These are phyloP conservation scores for Eucalyptus curtisii DNA, from an alignment of 345 rosid species.

Conservation along the genomic window DNA sequence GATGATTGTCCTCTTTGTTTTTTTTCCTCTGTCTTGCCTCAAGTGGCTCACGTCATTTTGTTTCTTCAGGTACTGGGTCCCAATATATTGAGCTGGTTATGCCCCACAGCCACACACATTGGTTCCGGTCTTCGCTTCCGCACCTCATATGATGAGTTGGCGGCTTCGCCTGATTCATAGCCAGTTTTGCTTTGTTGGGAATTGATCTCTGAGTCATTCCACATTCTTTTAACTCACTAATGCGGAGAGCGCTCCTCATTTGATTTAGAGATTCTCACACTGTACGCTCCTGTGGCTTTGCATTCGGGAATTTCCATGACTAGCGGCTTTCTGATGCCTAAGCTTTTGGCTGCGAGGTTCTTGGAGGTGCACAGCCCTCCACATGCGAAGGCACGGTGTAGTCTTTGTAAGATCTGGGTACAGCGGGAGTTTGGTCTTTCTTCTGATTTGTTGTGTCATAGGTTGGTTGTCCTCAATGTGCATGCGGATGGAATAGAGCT, in stretches of 20 bases:
- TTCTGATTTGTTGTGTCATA: not conserved
- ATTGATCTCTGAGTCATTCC: not conserved
- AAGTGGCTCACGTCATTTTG: not conserved
- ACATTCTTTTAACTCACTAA: not conserved
- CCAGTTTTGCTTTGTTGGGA: not conserved
- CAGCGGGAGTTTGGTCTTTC: not conserved
- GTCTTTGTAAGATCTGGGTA: not conserved
- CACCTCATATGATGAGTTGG: conserved; percentile 36
- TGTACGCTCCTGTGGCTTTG: not conserved
- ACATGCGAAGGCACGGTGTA: not conserved
- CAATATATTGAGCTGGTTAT: conserved; percentile 59
- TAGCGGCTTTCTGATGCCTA: not conserved
- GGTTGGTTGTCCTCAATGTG: not conserved
- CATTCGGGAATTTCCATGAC: not conserved
- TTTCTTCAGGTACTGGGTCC: conserved; percentile 70
- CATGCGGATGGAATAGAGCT: not conserved
- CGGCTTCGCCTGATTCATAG: conserved; percentile 6
- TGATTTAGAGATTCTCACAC: not conserved
- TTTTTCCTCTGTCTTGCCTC: not conserved
- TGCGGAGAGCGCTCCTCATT: not conserved
- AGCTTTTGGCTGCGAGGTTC: not conserved
- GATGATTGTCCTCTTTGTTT: not conserved
- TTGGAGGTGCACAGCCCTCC: not conserved
- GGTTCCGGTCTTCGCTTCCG: conserved; percentile 72
- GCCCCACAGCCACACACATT: conserved; percentile 53